A percentile compares a stretch with the other conserved stretches of the same genome.
These are phyloP conservation scores for Acer negundo DNA, from an alignment of 345 rosid species.

Conservation along the genomic window DNA sequence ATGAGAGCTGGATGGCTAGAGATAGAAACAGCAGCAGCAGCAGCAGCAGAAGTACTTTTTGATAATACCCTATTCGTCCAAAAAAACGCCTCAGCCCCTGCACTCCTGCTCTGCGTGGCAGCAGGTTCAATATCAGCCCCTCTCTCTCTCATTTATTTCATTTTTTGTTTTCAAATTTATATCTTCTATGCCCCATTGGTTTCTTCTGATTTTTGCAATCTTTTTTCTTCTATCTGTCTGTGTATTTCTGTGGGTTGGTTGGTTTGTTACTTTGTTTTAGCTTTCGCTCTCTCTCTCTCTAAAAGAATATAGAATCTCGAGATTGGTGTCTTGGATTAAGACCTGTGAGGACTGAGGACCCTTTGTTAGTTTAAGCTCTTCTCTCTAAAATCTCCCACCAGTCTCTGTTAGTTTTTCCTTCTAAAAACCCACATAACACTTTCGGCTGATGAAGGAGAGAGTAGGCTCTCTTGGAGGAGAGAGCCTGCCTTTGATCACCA, in stretches of 20 bases:
- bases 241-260: conserved; percentile 16
- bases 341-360: conserved; percentile 26
- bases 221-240: conserved; percentile 10
- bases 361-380: background rate
- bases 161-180: background rate
- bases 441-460: conserved; percentile 43
- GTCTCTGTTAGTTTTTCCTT: no score
- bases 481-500: conserved; percentile 47
- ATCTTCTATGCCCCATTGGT: no score
- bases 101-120: background rate
- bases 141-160: conserved; percentile 3
- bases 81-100: background rate
- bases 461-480: conserved; percentile 63
- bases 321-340: conserved; percentile 47
- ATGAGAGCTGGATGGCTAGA: background rate
- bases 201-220: background rate
- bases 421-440: background rate
- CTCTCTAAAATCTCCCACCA: background rate
- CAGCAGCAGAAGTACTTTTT: background rate
- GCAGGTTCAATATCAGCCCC: conserved; percentile 9
- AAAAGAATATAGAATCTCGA: conserved; percentile 40
- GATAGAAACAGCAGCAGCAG: background rate
- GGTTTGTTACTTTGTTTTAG: conserved; percentile 4
- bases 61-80: background rate
- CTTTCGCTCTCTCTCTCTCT: background rate